phyloP scores from a whole-genome alignment of 129 eudicot genomes.

The Pittosporum tobira region DNA sequence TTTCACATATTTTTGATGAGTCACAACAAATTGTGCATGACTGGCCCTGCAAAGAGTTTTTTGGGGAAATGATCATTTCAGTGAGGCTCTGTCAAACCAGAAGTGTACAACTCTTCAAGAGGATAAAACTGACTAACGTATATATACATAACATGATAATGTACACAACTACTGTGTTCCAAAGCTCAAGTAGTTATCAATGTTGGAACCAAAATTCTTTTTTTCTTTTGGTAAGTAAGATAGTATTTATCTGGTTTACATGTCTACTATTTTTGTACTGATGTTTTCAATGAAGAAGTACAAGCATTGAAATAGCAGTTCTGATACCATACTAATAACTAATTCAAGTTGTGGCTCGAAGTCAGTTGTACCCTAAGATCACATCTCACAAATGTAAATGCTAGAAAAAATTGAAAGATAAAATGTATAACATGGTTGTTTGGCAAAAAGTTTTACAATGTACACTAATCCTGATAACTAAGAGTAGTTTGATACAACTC shows the following conservation, averaged over 20 bases:
- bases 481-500: too few species aligned
- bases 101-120: neutral
- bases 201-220: neutral
- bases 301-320: neutral
- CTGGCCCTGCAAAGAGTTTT: constrained; percentile 49
- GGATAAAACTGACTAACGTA: neutral
- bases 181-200: neutral
- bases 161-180: neutral
- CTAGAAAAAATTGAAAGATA: too few species aligned
- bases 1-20: constrained; percentile 46
- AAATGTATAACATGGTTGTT: too few species aligned
- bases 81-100: neutral
- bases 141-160: neutral
- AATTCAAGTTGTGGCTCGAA: neutral
- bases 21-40: constrained; percentile 69
- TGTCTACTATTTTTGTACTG: neutral
- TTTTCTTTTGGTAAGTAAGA: too few species aligned
- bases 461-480: too few species aligned
- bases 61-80: neutral
- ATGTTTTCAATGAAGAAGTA: neutral
- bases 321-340: neutral
- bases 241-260: too few species aligned
- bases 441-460: too few species aligned
- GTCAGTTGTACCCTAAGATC: too few species aligned
- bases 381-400: too few species aligned